Evolutionary conservation across 352 stramenopile species (phyloP), one percentile per base, ranked within the genome.

Genomic region (Phytophthora kernoviae): DNA sequence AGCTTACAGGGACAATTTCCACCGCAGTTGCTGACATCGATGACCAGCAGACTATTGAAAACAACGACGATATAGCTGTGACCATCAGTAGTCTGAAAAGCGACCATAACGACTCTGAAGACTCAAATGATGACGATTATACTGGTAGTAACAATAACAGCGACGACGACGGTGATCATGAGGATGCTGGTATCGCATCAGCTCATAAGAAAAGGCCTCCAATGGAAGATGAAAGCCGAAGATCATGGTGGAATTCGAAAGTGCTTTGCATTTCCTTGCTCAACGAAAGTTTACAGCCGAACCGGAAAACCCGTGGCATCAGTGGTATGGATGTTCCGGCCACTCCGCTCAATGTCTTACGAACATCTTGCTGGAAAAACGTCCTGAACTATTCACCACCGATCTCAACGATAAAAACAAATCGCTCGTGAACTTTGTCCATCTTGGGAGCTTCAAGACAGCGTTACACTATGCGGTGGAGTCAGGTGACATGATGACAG

Each of bases 391-490:
- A 4, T 80, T 88, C 17, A 42, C 50, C 36, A 33, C 34, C 2
- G 44, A 27, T 33, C 45, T 44, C 14, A 20, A 40, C 5, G 55
- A 50, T 14, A 57, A 57, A 36, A 54, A 70, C 10, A 61, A 74
- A 45, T 67, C 52, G 1, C 58, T 71, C 1, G 52, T 90, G 32
- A 82, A 89, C 43, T 76, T 85, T 22, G 51, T 75, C 0, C 68
- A 84, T 27, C 77, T 75, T 11, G 43, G 41, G n/a, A 75, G 54
- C 14, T 76, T 78, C 22, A 87, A 84, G 54, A 91, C 84, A 0
- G 66, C 84, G 4, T 50, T 93, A 24, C 63, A 85, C 51, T 85
- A 73, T 40, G 81, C 84, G 21, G 74, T 91, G 1, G 54, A 82
- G 32, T 60, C 67, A 2, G 69, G 73, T 6, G 75, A 90, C 47